Evolutionary conservation across 2,329 filamentous ascomycete species (phyloP), one percentile per base, ranked within the genome.

Genomic region (Tolypocladium capitatum): DNA sequence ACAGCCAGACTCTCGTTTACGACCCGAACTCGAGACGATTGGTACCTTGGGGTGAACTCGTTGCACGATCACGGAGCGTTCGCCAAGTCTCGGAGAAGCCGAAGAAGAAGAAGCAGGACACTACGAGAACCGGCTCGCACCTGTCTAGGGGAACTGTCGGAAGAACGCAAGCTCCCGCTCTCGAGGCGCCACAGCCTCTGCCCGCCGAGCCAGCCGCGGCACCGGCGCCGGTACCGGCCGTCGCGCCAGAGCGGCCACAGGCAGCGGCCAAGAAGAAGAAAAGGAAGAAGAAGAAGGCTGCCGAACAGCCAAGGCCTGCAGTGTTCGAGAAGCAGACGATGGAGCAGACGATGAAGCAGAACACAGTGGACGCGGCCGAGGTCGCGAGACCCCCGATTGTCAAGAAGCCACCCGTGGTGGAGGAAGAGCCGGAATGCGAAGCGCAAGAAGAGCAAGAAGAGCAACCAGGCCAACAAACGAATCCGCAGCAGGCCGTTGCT

Each of bases 1-100:
- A 51, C 34, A 65, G 71, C 38, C 57, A 72, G 53, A 60, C 66
- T 31, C 55, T 84, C 60, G 74, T 84, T 43, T 80, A 81, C 55
- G 80, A 83, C 52, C 70, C 78, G n/a, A 82, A 83, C 54, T 81
- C 80, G 16, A 71, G 80, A 53, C 74, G 80, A 50, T 80, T 82
- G 70, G 69, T 83, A 4, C 70, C 74, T 3, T 71, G 53, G 46
- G 60, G 59, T 6, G 66, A 74, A 27, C 52, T 75, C 18, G 42
- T 67, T 53, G 70, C 61, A 45, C 63, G 63, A 41, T 70, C 75
- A 45, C 66, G 72, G 47, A 63, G 58, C 31, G 56, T 70, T 4
- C 58, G 63, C 24, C 63, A 72, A 18, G 53, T 63, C 16, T 59
- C 66, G 0, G 68, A 71, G 32, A 67, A 64, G 43, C 63, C 65